phyloP scores from a whole-genome alignment of 2,329 filamentous ascomycete genomes.

The Aspergillus neotritici region DNA sequence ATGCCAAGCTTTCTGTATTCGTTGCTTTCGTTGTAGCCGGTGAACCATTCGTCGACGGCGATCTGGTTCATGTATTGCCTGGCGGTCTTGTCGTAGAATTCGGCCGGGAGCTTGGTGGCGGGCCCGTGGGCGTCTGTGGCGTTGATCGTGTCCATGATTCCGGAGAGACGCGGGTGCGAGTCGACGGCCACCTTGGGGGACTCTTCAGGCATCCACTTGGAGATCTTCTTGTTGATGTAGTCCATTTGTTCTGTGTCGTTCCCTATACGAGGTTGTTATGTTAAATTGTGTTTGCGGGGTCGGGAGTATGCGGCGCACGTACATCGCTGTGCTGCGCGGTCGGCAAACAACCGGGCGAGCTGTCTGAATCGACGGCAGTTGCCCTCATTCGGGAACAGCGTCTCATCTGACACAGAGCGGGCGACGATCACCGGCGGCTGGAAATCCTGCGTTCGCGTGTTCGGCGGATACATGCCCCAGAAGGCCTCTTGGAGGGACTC shows the following conservation, averaged over 20 bases:
- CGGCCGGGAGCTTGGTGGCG: constrained; percentile 68
- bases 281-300: background rate
- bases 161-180: constrained; percentile 73
- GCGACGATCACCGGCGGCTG: constrained; percentile 61
- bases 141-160: constrained; percentile 93
- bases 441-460: constrained; percentile 47
- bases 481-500: constrained; percentile 74
- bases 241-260: constrained; percentile 74
- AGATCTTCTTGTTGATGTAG: constrained; percentile 70
- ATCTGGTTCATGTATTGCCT: constrained; percentile 65
- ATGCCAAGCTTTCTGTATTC: constrained; percentile 91
- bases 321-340: constrained; percentile 65
- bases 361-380: constrained; percentile 68
- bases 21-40: constrained; percentile 72
- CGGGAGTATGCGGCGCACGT: constrained; percentile 8
- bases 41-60: constrained; percentile 86
- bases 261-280: constrained; percentile 33
- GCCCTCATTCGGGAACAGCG: constrained; percentile 70
- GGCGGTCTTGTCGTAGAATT: constrained; percentile 78
- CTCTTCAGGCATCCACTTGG: constrained; percentile 77
- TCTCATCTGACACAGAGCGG: constrained; percentile 64
- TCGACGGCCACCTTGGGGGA: constrained; percentile 71
- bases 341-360: constrained; percentile 64
- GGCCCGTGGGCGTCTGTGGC: constrained; percentile 79
- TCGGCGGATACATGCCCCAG: constrained; percentile 65